A percentile compares a stretch with the other conserved stretches of the same genome.
Evolutionary conservation across 2,329 filamentous ascomycete species (phyloP).

Genomic region (Madurella mycetomatis): DNA sequence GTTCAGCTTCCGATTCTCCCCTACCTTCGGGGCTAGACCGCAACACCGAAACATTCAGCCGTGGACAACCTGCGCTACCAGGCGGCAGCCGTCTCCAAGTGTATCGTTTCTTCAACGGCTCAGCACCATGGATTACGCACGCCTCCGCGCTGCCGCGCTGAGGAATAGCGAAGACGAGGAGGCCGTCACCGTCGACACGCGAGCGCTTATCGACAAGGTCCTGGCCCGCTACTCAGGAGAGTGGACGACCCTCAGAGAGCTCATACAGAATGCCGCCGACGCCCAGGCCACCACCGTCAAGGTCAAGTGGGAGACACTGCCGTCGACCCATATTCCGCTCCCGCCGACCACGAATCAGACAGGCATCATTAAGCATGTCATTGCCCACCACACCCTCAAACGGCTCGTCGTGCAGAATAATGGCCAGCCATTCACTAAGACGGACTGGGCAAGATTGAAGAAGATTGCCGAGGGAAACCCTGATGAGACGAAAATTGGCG

Average conservation of each 20-base stretch:
- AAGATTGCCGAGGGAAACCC: slow-evolving; percentile 98
- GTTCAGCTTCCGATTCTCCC: background rate
- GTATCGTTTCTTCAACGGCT: background rate
- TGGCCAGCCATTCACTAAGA: slow-evolving; percentile 79
- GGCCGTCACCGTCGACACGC: slow-evolving; percentile 94
- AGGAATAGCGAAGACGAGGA: slow-evolving; percentile 85
- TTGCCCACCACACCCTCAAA: slow-evolving; percentile 79
- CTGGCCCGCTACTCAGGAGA: slow-evolving; percentile 94
- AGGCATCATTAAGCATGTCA: slow-evolving; percentile 72
- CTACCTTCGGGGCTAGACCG: background rate
- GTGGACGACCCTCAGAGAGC: slow-evolving; percentile 83
- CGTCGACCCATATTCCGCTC: slow-evolving; percentile 73
- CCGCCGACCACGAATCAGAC: slow-evolving; percentile 60
- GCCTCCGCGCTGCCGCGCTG: slow-evolving; percentile 82
- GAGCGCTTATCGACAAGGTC: slow-evolving; percentile 96
- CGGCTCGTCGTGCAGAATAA: slow-evolving; percentile 91
- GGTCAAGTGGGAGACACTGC: slow-evolving; percentile 87
- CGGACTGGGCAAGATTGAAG: slow-evolving; percentile 91
- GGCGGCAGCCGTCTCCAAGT: background rate
- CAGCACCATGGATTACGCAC: slow-evolving; percentile 61
- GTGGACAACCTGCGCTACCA: background rate
- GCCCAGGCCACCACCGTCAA: slow-evolving; percentile 85
- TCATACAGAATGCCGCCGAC: slow-evolving; percentile 98
- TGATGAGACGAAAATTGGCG: slow-evolving; percentile 97
- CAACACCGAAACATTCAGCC: background rate